These are phyloP conservation scores for Candida fluviatilis DNA, from an alignment of 805 yeast species.

Conservation along the genomic window DNA sequence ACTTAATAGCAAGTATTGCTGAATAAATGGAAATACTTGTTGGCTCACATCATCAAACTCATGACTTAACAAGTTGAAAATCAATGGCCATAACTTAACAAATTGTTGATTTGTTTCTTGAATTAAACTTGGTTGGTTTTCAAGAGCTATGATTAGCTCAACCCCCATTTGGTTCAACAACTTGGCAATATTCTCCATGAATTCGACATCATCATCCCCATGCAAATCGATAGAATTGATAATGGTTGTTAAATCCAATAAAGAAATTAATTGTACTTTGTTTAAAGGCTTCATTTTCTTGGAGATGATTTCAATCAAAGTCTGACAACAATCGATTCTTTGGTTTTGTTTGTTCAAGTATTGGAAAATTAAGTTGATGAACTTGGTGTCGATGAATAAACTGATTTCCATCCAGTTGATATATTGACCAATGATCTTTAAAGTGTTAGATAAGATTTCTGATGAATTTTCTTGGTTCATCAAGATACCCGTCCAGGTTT, in stretches of 20 bases:
- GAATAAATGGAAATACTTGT: slow-evolving; percentile 78
- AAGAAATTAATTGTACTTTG: slow-evolving; percentile 62
- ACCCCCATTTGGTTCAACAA: slow-evolving; percentile 68
- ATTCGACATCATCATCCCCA: slow-evolving; percentile 51
- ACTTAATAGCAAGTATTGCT: slow-evolving; percentile 66
- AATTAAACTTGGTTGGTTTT: slow-evolving; percentile 43
- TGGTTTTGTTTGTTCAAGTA: slow-evolving; percentile 48
- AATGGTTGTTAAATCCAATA: slow-evolving; percentile 62
- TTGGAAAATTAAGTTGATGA: slow-evolving; percentile 53
- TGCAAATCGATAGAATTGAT: slow-evolving; percentile 33
- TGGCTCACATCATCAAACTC: slow-evolving; percentile 86
- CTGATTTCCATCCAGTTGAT: slow-evolving; percentile 90
- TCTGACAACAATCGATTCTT: slow-evolving; percentile 54
- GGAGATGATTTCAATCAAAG: slow-evolving; percentile 61
- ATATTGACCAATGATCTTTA: slow-evolving; percentile 75
- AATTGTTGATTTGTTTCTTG: slow-evolving; percentile 43
- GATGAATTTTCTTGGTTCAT: slow-evolving; percentile 19
- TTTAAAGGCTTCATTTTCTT: slow-evolving; percentile 76
- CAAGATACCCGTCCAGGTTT: slow-evolving; percentile 64
- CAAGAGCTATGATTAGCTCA: slow-evolving; percentile 66
- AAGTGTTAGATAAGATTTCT: slow-evolving; percentile 53
- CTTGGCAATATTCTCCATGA: slow-evolving; percentile 72
- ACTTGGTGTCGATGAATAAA: slow-evolving; percentile 60
- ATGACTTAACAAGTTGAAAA: slow-evolving; percentile 67
- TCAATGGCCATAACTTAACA: slow-evolving; percentile 64